A percentile compares a stretch with the other conserved stretches of the same genome.
These are phyloP conservation scores for Cryoendolithus antarcticus DNA, from an alignment of 2,329 filamentous ascomycete genomes.

Conservation along the genomic window DNA sequence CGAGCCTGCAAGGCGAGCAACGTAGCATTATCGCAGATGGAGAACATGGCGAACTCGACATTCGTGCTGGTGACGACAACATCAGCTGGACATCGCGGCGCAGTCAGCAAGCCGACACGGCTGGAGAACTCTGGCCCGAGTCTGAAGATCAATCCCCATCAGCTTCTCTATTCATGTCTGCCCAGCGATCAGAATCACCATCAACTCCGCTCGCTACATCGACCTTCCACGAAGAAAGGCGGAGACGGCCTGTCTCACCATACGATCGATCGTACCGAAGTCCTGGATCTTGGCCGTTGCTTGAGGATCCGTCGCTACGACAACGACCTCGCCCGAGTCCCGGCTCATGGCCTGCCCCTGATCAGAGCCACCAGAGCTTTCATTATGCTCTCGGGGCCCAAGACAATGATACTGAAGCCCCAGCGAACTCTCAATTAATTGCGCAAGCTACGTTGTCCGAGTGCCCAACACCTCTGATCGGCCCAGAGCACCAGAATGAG, in stretches of 20 bases:
- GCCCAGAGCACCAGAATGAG: background rate
- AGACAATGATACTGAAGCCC: background rate
- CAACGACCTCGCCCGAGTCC: slow-evolving; percentile 10
- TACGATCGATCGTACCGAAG: slow-evolving; percentile 12
- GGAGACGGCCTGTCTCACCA: slow-evolving; percentile 11
- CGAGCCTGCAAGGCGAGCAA: too few relatives aligned
- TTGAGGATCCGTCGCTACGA: slow-evolving; percentile 11
- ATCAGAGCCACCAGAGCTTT: slow-evolving; percentile 10
- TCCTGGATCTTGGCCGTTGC: slow-evolving; percentile 19
- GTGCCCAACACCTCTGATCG: slow-evolving; percentile 1
- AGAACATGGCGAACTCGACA: slow-evolving; percentile 13
- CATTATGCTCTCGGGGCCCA: slow-evolving; percentile 9
- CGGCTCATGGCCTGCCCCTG: slow-evolving; percentile 15
- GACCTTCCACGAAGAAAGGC: background rate
- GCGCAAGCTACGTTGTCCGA: background rate
- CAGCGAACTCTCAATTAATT: background rate
- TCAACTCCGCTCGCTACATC: too few relatives aligned
- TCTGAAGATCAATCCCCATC: background rate
- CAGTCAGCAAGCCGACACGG: slow-evolving; percentile 13
- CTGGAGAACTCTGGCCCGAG: slow-evolving; percentile 21
- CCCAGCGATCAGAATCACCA: too few relatives aligned
- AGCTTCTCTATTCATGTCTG: too few relatives aligned
- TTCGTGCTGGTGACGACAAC: slow-evolving; percentile 25
- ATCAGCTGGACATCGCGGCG: slow-evolving; percentile 23
- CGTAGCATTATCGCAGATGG: too few relatives aligned